Evolutionary conservation across 805 yeast species (phyloP).

Genomic region (Zygotorulaspora chibaensis): DNA sequence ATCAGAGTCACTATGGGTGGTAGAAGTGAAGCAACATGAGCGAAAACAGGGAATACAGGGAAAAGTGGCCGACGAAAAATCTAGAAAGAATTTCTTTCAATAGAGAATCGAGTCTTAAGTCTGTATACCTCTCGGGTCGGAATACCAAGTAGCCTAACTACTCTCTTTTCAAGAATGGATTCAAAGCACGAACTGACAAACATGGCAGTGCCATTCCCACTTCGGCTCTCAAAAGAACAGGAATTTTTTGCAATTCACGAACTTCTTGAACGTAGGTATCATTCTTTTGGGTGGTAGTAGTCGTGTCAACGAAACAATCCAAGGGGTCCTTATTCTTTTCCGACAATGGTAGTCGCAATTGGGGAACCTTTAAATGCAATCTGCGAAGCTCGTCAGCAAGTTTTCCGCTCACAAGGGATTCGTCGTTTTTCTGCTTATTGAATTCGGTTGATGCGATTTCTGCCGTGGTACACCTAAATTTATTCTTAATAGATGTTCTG

Average conservation of each 20-base stretch:
- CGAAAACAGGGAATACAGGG: background rate
- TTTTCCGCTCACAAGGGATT: conserved; percentile 36
- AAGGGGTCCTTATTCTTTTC: conserved; percentile 38
- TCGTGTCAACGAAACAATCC: conserved; percentile 53
- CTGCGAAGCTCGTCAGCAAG: conserved; percentile 46
- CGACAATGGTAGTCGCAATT: conserved; percentile 31
- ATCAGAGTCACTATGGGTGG: background rate
- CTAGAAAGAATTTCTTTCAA: background rate
- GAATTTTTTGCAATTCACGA: conserved; percentile 69
- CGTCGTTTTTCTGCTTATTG: conserved; percentile 28
- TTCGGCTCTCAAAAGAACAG: conserved; percentile 83
- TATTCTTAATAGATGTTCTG: conserved; percentile 72
- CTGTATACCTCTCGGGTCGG: background rate
- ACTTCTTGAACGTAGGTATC: conserved; percentile 73
- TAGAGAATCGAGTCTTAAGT: background rate
- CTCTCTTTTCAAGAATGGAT: conserved; percentile 58
- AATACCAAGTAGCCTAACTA: background rate
- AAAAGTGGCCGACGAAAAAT: background rate
- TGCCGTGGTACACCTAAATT: conserved; percentile 63
- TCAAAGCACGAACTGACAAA: conserved; percentile 82
- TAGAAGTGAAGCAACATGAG: background rate
- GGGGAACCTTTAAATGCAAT: conserved; percentile 50
- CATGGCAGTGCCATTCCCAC: conserved; percentile 96
- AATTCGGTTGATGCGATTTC: conserved; percentile 58
- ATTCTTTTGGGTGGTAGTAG: conserved; percentile 58